Percentiles rank a stretch among this genome's conserved stretches.
Conservation (phyloP, 768 basidiomycete genomes). For the Holtermannia corniformis region DNA sequence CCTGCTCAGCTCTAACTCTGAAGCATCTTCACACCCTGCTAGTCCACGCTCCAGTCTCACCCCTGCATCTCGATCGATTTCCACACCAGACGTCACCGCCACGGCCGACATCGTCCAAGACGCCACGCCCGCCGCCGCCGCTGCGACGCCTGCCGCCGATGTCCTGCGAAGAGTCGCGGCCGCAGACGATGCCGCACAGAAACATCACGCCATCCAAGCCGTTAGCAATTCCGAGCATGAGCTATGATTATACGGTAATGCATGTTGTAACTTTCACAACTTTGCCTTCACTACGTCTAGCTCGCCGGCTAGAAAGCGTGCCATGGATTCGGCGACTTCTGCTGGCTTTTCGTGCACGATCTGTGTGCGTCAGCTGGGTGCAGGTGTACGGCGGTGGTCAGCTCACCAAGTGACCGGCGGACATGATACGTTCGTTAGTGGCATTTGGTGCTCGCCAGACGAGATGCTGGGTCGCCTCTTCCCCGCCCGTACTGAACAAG, state of each 20-base stretch:
- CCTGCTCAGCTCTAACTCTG: neutral
- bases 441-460: constrained; percentile 18
- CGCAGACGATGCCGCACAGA: neutral
- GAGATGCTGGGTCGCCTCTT: constrained; percentile 13
- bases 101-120: neutral
- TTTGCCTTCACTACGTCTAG: too few relatives aligned
- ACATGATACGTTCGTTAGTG: constrained; percentile 22
- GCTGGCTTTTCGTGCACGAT: constrained; percentile 31
- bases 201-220: neutral
- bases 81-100: neutral
- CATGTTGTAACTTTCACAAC: too few relatives aligned
- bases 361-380: constrained; percentile 7
- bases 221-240: neutral
- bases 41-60: too few relatives aligned
- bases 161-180: neutral
- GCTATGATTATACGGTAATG: neutral
- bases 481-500: constrained; percentile 12
- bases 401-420: constrained; percentile 28
- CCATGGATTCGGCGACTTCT: constrained; percentile 21
- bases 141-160: neutral
- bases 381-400: neutral
- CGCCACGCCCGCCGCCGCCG: too few relatives aligned
- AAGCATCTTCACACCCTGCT: neutral
- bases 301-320: constrained; percentile 17
- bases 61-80: neutral